Evolutionary conservation across 352 stramenopile species (phyloP), one percentile per base, ranked within the genome.

Genomic region (Globisporangium yorkense): DNA sequence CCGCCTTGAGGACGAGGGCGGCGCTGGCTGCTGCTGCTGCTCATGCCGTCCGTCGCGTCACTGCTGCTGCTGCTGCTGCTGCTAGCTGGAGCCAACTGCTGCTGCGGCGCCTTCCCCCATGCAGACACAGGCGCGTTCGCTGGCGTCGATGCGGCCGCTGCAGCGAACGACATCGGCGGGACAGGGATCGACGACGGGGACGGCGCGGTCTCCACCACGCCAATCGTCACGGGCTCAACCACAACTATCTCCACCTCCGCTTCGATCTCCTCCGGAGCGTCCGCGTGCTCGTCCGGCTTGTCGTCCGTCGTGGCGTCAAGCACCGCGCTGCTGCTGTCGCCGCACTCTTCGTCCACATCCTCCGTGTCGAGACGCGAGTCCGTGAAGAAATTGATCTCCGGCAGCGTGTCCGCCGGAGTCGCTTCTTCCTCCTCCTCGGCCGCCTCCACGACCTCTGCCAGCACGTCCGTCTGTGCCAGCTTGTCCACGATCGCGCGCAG

Each of bases 301-400:
- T 61, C 61, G 51, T 84, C 59, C 7, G 33, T 60, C 29, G 24
- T 29, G 39, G 40, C 54, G 43, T 59, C 56, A 3, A 70, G 54
- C 9, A 72, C 52, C 7, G 37, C 37, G 12, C 3, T 16, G 10
- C 4, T 43, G 37, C 12, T 43, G 12, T 4, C 12, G 37, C 3
- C 4, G 37, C 41, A 29, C 33, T 51, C 48, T 18, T 45, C 50
- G 1, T 0, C 51, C 20, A 4, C 52, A 21, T 63, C 45, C 2
- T 66, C 62, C 10, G 56, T 37, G 21, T 87, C 78, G 0, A 90
- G 47, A 41, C 84, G 70, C 12, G 82, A 88, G n/a, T 94, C 84
- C 0, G 84, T 88, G 46, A 94, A 92, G 59, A 94, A 94, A 56
- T 88, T 94, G 59, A 94, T 90, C 31, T 89, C 63, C 6, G 84